A percentile compares a stretch with the other conserved stretches of the same genome.
Conservation (phyloP, 306 rosid species). For the Casuarina equisetifolia region DNA sequence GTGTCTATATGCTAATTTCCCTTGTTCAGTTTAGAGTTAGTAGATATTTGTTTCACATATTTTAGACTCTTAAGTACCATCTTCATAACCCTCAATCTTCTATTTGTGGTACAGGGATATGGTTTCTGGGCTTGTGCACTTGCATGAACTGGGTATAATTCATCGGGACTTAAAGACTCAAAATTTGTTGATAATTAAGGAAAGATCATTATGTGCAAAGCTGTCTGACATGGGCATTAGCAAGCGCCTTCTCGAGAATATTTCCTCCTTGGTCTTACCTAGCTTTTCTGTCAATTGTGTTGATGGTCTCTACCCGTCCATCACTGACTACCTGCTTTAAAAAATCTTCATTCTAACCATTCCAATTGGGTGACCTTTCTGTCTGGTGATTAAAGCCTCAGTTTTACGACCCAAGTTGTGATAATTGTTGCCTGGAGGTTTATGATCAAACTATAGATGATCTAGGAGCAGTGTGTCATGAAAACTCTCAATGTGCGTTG, state of each 20-base stretch:
- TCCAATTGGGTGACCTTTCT: background rate
- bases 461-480: background rate
- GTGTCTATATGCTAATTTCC: background rate
- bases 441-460: background rate
- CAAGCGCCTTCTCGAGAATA: constrained; percentile 67
- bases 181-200: constrained; percentile 74
- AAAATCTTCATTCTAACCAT: background rate
- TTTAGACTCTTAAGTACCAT: constrained; percentile 3
- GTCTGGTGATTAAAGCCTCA: background rate
- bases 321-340: background rate
- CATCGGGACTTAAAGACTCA: constrained; percentile 96
- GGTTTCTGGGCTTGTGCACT: constrained; percentile 77
- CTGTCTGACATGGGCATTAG: constrained; percentile 98
- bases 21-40: constrained; percentile 3
- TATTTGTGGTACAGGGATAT: constrained; percentile 55
- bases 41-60: constrained; percentile 14
- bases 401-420: background rate
- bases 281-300: background rate
- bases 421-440: background rate
- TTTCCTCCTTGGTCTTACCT: constrained; percentile 63
- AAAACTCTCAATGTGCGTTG: background rate
- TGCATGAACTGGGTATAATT: constrained; percentile 87
- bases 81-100: constrained; percentile 20
- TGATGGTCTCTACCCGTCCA: background rate
- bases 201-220: constrained; percentile 66